These are phyloP conservation scores for Teunomyces panamensis DNA, from an alignment of 805 yeast genomes.

Conservation along the genomic window DNA sequence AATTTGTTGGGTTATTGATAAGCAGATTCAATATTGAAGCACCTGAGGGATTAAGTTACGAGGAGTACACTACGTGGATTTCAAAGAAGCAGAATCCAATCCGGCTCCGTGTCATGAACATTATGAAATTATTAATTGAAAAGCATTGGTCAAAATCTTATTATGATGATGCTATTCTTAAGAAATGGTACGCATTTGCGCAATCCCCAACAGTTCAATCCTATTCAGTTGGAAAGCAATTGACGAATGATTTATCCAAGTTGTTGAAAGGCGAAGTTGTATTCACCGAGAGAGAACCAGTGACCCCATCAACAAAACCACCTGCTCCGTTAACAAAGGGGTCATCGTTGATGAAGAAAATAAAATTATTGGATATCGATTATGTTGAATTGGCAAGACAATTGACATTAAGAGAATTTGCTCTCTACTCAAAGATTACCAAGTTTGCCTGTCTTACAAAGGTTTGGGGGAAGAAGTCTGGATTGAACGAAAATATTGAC, in stretches of 20 bases:
- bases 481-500: conserved; percentile 42
- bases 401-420: conserved; percentile 74
- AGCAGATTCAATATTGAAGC: conserved; percentile 69
- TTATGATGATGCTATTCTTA: conserved; percentile 42
- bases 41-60: conserved; percentile 84
- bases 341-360: conserved; percentile 30
- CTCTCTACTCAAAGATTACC: conserved; percentile 62
- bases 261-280: conserved; percentile 31
- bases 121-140: conserved; percentile 64
- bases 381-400: conserved; percentile 80
- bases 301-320: conserved; percentile 25
- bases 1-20: conserved; percentile 57
- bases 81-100: conserved; percentile 67
- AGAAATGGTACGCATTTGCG: conserved; percentile 32
- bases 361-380: conserved; percentile 64
- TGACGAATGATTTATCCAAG: conserved; percentile 21
- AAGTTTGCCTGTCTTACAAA: conserved; percentile 73
- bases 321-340: conserved; percentile 42
- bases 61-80: conserved; percentile 76
- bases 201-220: conserved; percentile 17
- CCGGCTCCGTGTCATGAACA: conserved; percentile 59
- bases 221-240: conserved; percentile 26
- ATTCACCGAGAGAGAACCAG: conserved; percentile 26
- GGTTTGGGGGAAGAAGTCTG: conserved; percentile 70
- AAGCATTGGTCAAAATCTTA: conserved; percentile 69